Base-by-base conservation (phyloP, 1,284 basidiomycete genomes). In the Mycena citricolor region DNA sequence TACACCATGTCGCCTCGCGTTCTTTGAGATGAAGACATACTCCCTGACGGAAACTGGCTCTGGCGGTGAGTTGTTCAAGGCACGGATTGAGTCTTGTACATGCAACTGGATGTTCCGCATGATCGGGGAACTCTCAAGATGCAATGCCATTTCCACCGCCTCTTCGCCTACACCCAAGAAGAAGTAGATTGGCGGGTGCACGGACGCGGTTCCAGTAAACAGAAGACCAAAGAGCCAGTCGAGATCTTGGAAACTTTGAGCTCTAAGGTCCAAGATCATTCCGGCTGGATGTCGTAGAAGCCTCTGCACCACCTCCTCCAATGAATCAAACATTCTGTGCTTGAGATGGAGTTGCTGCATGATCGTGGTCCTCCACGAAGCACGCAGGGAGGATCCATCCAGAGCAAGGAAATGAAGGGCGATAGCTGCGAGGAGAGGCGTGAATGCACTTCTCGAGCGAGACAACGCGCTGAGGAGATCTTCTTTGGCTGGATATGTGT, bases 1-100 rank as follows among this genome's bases (percentile, higher is more conserved):
- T 13, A 35, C 17, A 19, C 33, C 33, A 17, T 22, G 23, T 17
- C 33, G 5, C 19, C 33, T 17, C 19, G 23, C 20, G 13, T 5
- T 35, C 14, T 17, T 21, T 22, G 20, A 21, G 33, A 35, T 35
- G 33, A 21, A 35, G 33, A 35, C 33, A 21, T 35, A 35, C 23
- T 35, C 33, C 11, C 19, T 35, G 19, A 35, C 7, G 20, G 20
- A 21, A 22, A 35, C 33, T 4, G 33, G 33, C 19, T 17, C 20
- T 13, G 33, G 14, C 20, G 33, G 33, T 10, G 23, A 22, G 23
- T 35, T 20, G 6, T 6, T 22, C 19, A 35, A 20, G 13, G 6
- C 13, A 7, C 33, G 5, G 13, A 20, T 22, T 12, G 20, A 17
- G 17, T 21, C 6, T 22, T 35, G 33, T 21, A 35, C 33, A 22